Evolutionary conservation across 2,329 filamentous ascomycete species (phyloP).

Genomic region (Colletotrichum tamarilloi): DNA sequence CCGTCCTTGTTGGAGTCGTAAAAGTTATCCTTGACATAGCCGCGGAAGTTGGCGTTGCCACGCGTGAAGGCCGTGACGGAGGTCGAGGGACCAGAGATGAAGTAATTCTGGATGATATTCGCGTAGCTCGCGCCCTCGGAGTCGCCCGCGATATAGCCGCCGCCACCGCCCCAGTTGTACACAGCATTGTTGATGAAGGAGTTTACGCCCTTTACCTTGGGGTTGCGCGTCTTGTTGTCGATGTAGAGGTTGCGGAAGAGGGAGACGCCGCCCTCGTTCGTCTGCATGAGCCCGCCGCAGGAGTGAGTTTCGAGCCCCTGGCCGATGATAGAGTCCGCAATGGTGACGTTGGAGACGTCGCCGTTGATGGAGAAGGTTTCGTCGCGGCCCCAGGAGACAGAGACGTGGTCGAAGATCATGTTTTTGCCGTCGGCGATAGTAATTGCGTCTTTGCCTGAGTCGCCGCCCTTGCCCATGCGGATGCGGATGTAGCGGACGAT

Average conservation of each 20-base stretch:
- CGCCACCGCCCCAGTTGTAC: constrained; percentile 67
- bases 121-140: constrained; percentile 57
- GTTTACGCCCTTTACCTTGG: constrained; percentile 67
- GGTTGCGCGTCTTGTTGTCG: constrained; percentile 67
- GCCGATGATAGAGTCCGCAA: constrained; percentile 64
- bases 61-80: constrained; percentile 62
- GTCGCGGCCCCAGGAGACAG: constrained; percentile 65
- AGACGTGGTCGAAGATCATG: constrained; percentile 68
- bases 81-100: constrained; percentile 64
- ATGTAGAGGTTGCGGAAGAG: constrained; percentile 65
- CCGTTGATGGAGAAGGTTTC: constrained; percentile 66
- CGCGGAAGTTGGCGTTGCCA: constrained; percentile 65
- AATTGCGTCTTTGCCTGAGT: constrained; percentile 64
- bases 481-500: constrained; percentile 67
- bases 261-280: constrained; percentile 53
- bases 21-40: constrained; percentile 63
- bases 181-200: constrained; percentile 64
- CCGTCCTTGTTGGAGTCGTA: constrained; percentile 63
- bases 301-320: constrained; percentile 65
- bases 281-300: constrained; percentile 63
- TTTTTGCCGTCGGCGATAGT: constrained; percentile 62
- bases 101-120: constrained; percentile 68
- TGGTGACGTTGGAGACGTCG: constrained; percentile 58
- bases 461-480: constrained; percentile 62
- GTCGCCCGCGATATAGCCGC: constrained; percentile 66